Base-by-base conservation (phyloP, 2,329 filamentous ascomycete species). In the Penicillium sp. region DNA sequence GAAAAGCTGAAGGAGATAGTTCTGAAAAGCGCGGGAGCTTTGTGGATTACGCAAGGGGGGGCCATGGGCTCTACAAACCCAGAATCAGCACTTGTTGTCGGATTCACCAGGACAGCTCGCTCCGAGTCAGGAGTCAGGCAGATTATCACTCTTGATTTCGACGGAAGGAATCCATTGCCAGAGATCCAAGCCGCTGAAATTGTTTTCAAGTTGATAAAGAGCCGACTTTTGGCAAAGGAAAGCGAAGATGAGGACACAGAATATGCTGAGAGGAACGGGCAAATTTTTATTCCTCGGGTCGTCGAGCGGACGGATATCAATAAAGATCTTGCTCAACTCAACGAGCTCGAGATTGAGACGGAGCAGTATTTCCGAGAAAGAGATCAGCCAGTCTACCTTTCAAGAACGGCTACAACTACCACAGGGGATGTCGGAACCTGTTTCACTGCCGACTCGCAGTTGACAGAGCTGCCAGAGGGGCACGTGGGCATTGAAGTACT, bases 401-500 rank as follows among this genome's bases (percentile, higher is more conserved):
- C 36, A 3, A 31, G 27, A 9, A 29, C 16, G 3, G 11, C 32
- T 8, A 6, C 16, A 7, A 10, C n/a, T 8, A n/a, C 35, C 3
- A n/a, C n/a, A n/a, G n/a, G n/a, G n/a, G n/a, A n/a, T n/a, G n/a
- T 26, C 4, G n/a, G 33, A 3, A 34, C 50, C 7, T 15, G 36
- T 11, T 50, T 56, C 19, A 38, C 41, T 4, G 18, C 33, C 6
- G 47, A 56, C 23, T 13, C 5, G 2, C 25, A 34, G 21, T 18
- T 23, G 7, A 7, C 15, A 3, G 28, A 34, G 4, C 31, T 53
- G 1, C 47, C 43, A 3, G 28, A 21, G 0, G 53, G 60, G n/a
- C 26, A 59, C 4, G 45, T 68, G 11, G 58, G 61, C 7, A 57
- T 69, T 17, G 47, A 56, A 25, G 57, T 64, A 27, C 63, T 64